Base-by-base conservation (phyloP, 768 basidiomycete genomes). In the Kwoniella bestiolae region DNA sequence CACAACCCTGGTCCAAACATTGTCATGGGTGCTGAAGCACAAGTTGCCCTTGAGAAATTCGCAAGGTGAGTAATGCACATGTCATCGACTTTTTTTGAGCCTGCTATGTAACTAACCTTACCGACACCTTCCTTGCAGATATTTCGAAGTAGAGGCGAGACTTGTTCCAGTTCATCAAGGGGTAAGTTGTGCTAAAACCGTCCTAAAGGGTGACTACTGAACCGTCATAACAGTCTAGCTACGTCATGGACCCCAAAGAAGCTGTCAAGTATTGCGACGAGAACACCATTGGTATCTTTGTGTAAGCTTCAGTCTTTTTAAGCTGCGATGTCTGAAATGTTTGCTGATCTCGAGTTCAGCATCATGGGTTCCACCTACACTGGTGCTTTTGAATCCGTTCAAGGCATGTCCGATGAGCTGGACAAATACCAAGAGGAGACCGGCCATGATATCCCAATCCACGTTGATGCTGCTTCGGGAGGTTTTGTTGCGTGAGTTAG, bases 371-470 rank as follows among this genome's bases (percentile, higher is more conserved):
- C 81, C 12, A 86, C 84, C 26, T 85, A 84, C 69, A 86, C 86
- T 5, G 86, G 85, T n/a, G 83, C 83, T 70, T 87, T 84, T 73
- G 94, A 95, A 73, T 87, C 89, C 12, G 93, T 96, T 32, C 86
- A 90, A 77, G 90, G 89, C 77, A 91, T 96, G 87, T 84, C 89
- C 1, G 87, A 88, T 45, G 72, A 73, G 60, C 69, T 92, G 79
- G 84, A 85, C 82, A 84, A 81, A 59, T 82, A 86, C 66, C 82
- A 88, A 68, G 76, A 53, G 21, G 72, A 80, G 66, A 85, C 83
- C 0, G 85, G 84, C n/a, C 82, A 77, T 66, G 79, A 77, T 52
- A 82, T 85, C 32, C 84, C 85, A 23, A 88, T 90, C 60, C 84
- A 84, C 65, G 88, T 87, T 29, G 88, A 87, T 68, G 88, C 83